Base-by-base conservation (phyloP, 768 basidiomycete genomes). In the Thelephora ganbajun region DNA sequence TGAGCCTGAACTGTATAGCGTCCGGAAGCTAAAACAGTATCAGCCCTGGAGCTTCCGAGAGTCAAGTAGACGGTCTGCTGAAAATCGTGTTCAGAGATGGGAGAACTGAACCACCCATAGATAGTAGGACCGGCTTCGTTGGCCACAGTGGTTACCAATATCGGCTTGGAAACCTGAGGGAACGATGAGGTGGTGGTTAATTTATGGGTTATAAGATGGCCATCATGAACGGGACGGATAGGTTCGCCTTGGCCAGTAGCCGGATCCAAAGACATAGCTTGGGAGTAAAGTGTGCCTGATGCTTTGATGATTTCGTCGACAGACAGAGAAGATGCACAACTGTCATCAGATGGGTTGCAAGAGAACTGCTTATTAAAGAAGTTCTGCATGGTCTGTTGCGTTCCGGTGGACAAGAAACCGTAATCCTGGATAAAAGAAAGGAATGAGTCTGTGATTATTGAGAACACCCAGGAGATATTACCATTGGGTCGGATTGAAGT, bases 401-500 rank as follows among this genome's bases (percentile, higher is more conserved):
- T 75, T 19, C 62, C 54, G 0, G 69, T 51, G 41, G 72, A 66
- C 3, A 85, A 64, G 59, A 88, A 82, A 5, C 86, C 86, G 55
- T 74, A 88, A 59, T 82, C 71, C 85, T 87, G 51, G 3, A 41
- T n/a, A n/a, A 13, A 30, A 49, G 33, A 36, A 42, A 22, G 11
- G 20, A 19, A 19, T 19, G 20, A 18, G 33, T 6, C 18, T 19
- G 30, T 23, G 11, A 37, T 19, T 30, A 6, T 20, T 20, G 9
- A 16, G 12, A 1, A 36, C n/a, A 11, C 11, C 20, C 2, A 13
- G 5, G 44, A 0, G 18, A 56, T 72, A n/a, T 49, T 55, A 83
- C 86, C 77, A 92, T 85, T 2, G 90, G 84, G 57, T 92, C 91
- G 0, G 87, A 90, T 47, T 93, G 88, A 16, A 92, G 58, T 49